Conservation (phyloP, 495 filamentous ascomycete genomes). For the Penicillium dipodomyicola region DNA sequence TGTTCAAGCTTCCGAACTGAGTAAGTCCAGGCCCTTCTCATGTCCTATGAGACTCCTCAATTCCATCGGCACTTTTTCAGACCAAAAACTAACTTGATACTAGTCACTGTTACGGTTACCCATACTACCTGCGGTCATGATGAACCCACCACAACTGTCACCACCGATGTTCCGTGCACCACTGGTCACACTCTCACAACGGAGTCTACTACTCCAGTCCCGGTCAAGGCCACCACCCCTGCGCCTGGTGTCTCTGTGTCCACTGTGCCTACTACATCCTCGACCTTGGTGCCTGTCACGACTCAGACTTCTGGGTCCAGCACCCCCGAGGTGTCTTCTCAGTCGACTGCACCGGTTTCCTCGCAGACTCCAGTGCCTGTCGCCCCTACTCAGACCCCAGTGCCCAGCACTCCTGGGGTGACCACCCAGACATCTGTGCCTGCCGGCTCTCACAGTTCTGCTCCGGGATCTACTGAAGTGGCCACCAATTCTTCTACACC, state of each 20-base stretch:
- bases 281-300: background rate
- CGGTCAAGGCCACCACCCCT: background rate
- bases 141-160: conserved; percentile 5
- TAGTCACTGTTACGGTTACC: conserved; percentile 20
- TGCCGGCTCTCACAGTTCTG: too few relatives aligned
- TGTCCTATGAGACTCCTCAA: background rate
- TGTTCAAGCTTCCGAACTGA: background rate
- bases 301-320: background rate
- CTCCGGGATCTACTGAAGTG: background rate
- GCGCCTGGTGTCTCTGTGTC: background rate
- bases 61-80: background rate
- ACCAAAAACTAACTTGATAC: background rate
- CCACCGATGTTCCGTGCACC: conserved; percentile 2
- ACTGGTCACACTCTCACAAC: conserved; percentile 5
- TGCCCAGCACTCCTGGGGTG: background rate
- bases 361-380: background rate
- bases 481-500: background rate
- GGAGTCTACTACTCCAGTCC: background rate
- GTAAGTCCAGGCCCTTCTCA: background rate
- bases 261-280: background rate
- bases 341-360: background rate
- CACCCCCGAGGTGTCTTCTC: background rate
- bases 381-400: background rate
- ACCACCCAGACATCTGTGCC: background rate
- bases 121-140: conserved; percentile 3